Percentiles rank a stretch among this genome's conserved stretches.
phyloP scores from a whole-genome alignment of 345 rosid genomes.

The Eucalyptus albens region DNA sequence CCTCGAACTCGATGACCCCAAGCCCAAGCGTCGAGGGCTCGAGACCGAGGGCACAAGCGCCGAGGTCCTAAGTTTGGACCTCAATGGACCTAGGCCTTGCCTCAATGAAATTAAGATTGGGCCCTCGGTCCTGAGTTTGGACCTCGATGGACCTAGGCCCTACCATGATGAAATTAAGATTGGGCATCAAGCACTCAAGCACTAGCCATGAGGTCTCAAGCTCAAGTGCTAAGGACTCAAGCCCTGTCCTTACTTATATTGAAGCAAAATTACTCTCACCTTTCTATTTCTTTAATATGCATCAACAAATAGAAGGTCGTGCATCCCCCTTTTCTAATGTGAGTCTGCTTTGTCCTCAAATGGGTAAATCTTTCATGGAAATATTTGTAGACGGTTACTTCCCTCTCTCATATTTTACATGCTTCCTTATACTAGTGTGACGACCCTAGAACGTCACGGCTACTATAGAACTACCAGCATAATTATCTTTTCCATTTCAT shows the following conservation, averaged over 20 bases:
- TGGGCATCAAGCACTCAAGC: not conserved
- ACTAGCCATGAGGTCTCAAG: accelerated
- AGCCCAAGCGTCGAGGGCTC: too few relatives aligned
- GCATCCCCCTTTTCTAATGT: accelerated
- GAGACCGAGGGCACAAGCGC: accelerated
- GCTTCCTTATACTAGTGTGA: not conserved
- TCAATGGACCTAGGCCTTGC: too few relatives aligned
- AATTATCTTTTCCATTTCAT: too few relatives aligned
- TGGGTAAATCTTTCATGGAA: not conserved
- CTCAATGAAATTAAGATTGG: too few relatives aligned
- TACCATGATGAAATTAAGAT: accelerated
- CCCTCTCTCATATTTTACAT: not conserved
- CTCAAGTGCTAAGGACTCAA: not conserved
- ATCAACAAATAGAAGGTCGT: not conserved
- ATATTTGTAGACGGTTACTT: accelerated
- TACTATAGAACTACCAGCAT: accelerated
- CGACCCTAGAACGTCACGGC: accelerated
- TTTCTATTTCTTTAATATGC: not conserved
- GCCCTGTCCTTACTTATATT: not conserved
- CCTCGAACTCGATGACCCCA: accelerated
- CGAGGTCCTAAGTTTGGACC: too few relatives aligned
- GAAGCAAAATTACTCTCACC: not conserved
- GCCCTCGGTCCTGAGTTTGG: too few relatives aligned
- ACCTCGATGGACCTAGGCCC: accelerated
- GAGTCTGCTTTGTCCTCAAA: not conserved